Base-by-base conservation (phyloP, 2,329 filamentous ascomycete species). In the Lasiodiplodia theobromae region DNA sequence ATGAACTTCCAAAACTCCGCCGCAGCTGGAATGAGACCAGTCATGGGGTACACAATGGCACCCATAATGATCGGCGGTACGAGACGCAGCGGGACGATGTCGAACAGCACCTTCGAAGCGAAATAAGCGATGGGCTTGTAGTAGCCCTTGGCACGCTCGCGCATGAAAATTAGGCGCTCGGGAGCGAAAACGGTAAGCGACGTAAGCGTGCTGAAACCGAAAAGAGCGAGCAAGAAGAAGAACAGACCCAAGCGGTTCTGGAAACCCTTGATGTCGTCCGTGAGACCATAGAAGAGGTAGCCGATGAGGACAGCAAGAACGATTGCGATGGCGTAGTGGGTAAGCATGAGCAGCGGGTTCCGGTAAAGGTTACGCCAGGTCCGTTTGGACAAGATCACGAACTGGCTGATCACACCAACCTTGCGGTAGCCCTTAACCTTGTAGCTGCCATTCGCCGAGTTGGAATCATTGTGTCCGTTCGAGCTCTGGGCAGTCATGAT, bases 311-410 rank as follows among this genome's bases (percentile, higher is more conserved):
- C 95, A 1, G 94, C 96, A 6, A 99, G 87, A 0, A 98, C 83
- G 70, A 99, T 98, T 8, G 96, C 94, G 73, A 97, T 98, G 47
- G 96, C 96, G 77, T 98, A 99, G 81, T 99, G 96, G 0, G 94
- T 97, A 69, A 99, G 87, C 96, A 99, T 99, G 69, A 99, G 84
- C 88, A 98, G 94, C 1, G 96, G 96, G 78, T 99, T 97, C 68
- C 96, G 90, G 83, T 99, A 98, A 7, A 99, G 86, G 77, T 99
- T 99, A 77, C 92, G 94, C 95, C 95, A 99, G 0, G 96, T 99
- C 56, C 96, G 89, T 74, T 90, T 87, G 0, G 95, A 97, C 14
- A 99, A 85, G 73, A 99, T 97, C 67, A 90, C 77, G 80, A 99
- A 98, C 79, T 99, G 96, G 53, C 91, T 86, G 10, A 87, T 75